Percentiles rank a stretch among this genome's conserved stretches.
These are phyloP conservation scores for Coriolopsis trogii DNA, from an alignment of 1,284 basidiomycete genomes.

Conservation along the genomic window DNA sequence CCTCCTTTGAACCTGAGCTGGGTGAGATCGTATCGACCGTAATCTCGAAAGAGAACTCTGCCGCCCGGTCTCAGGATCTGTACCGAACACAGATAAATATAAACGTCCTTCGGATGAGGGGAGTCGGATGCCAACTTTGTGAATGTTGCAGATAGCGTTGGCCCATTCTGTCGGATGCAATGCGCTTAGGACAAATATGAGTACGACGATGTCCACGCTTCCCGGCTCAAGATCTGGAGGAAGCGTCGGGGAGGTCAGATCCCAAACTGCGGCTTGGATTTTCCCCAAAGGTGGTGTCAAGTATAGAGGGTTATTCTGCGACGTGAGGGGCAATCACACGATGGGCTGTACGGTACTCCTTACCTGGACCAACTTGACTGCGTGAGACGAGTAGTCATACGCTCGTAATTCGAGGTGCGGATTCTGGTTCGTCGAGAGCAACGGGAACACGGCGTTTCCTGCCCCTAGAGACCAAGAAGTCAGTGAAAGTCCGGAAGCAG, in stretches of 20 bases:
- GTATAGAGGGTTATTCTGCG: constrained; percentile 78
- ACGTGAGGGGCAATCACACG: too few species aligned
- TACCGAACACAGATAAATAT: background rate
- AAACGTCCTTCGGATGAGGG: background rate
- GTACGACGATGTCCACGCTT: constrained; percentile 85
- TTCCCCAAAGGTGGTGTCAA: constrained; percentile 64
- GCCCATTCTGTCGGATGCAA: constrained; percentile 94
- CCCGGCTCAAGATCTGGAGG: constrained; percentile 68
- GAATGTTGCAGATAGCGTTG: constrained; percentile 84
- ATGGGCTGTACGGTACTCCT: too few species aligned
- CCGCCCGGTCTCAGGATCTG: constrained; percentile 93
- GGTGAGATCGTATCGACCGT: constrained; percentile 92
- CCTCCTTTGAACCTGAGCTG: constrained; percentile 92
- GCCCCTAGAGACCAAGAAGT: constrained; percentile 55
- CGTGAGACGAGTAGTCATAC: constrained; percentile 91
- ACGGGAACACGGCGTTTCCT: constrained; percentile 93
- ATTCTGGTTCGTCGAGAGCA: constrained; percentile 85
- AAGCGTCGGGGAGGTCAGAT: constrained; percentile 72
- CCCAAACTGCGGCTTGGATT: constrained; percentile 89
- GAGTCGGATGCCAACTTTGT: constrained; percentile 51
- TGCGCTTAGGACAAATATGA: constrained; percentile 95
- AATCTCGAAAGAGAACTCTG: constrained; percentile 87
- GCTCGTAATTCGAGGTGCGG: constrained; percentile 74
- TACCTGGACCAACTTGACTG: constrained; percentile 90
- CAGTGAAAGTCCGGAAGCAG: constrained; percentile 5